Evolutionary conservation across 1,139 yeast genomes (phyloP).

Genomic region (Geotrichum australiense): DNA sequence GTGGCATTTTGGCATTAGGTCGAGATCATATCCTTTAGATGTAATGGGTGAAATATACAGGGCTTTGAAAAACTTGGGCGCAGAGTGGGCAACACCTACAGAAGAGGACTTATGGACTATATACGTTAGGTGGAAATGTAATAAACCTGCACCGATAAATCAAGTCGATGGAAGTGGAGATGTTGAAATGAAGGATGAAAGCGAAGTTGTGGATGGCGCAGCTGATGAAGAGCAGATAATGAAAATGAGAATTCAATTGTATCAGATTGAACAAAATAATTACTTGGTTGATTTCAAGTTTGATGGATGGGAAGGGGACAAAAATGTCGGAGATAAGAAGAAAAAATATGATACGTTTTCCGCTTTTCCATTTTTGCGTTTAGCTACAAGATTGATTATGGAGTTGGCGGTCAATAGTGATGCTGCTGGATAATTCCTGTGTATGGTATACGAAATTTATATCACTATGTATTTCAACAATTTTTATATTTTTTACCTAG

Average conservation of each 20-base stretch:
- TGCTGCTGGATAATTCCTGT: conserved; percentile 19
- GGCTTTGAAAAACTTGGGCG: conserved; percentile 87
- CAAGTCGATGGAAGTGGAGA: conserved; percentile 8
- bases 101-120: conserved; percentile 92
- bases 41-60: conserved; percentile 98
- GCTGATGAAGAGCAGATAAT: conserved; percentile 47
- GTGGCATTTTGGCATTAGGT: conserved; percentile 98
- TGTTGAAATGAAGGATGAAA: conserved; percentile 7
- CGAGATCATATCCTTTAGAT: conserved; percentile 92
- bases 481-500: too few species aligned
- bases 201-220: conserved; percentile 3
- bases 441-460: too few species aligned
- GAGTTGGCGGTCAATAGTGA: conserved; percentile 86
- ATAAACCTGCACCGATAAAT: conserved; percentile 24
- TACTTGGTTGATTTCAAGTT: conserved; percentile 95
- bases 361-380: conserved; percentile 89
- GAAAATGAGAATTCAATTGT: conserved; percentile 96
- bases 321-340: conserved; percentile 37
- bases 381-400: conserved; percentile 90
- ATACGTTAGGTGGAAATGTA: conserved; percentile 79
- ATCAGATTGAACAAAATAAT: conserved; percentile 92
- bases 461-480: background rate
- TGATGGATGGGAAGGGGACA: conserved; percentile 80
- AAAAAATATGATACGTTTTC: conserved; percentile 55
- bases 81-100: conserved; percentile 94